Conservation (phyloP, 129 eudicot genomes). For the Kitagawia praeruptora region DNA sequence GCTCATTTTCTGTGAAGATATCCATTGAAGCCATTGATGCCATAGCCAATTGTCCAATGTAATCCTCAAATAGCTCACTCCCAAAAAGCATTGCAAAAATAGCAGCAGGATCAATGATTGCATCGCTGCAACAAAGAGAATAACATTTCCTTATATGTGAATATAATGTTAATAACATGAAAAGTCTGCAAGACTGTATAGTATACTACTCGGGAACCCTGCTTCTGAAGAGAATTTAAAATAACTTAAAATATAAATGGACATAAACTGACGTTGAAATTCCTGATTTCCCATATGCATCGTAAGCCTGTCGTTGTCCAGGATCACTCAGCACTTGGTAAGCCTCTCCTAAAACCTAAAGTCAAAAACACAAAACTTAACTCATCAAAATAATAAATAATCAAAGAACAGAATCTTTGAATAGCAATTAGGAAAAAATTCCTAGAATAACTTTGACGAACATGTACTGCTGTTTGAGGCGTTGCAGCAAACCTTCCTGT, state of each 20-base stretch:
- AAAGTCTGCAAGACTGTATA: neutral
- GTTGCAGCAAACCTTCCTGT: neutral
- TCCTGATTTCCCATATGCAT: conserved; percentile 82
- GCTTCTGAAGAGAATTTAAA: too few relatives aligned
- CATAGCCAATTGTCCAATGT: conserved; percentile 97
- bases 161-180: neutral
- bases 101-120: conserved; percentile 94
- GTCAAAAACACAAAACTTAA: neutral
- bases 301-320: conserved; percentile 82
- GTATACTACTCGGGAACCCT: neutral
- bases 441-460: neutral
- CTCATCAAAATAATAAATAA: neutral
- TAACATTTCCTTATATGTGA: neutral
- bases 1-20: conserved; percentile 69
- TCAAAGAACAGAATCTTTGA: neutral
- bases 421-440: neutral
- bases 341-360: conserved; percentile 92
- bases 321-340: conserved; percentile 97
- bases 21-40: conserved; percentile 98
- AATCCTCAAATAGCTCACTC: conserved; percentile 94
- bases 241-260: conserved; percentile 1
- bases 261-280: conserved; percentile 69
- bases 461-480: neutral
- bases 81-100: conserved; percentile 98
- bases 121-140: conserved; percentile 50